These are phyloP conservation scores for Butyriboletus loyo DNA, from an alignment of 768 basidiomycete genomes.

Conservation along the genomic window DNA sequence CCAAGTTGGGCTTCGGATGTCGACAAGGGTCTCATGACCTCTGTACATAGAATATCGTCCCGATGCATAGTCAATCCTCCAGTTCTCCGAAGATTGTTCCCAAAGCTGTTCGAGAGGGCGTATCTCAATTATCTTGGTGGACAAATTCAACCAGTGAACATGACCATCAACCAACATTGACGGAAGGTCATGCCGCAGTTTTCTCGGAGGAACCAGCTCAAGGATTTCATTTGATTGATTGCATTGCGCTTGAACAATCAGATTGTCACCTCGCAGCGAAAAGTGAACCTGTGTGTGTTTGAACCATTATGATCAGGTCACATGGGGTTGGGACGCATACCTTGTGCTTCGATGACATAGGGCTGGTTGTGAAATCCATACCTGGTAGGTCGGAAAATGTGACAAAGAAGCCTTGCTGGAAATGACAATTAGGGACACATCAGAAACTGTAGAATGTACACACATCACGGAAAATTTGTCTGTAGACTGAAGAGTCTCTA, in stretches of 20 bases:
- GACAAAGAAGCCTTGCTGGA: background rate
- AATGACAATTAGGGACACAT: no score
- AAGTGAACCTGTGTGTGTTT: conserved; percentile 15
- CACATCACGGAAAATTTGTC: no score
- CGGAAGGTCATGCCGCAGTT: conserved; percentile 20
- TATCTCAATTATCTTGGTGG: conserved; percentile 19
- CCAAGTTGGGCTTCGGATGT: conserved; percentile 20
- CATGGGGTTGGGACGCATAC: background rate
- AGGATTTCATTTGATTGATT: conserved; percentile 1
- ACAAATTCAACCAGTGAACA: conserved; percentile 27
- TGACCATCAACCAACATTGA: background rate
- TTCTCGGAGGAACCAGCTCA: conserved; percentile 16
- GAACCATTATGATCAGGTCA: background rate
- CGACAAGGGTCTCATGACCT: conserved; percentile 11
- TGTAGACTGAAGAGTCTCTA: no score
- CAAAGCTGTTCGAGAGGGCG: conserved; percentile 16
- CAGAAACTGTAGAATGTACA: no score
- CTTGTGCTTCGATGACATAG: background rate
- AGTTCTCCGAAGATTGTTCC: conserved; percentile 17
- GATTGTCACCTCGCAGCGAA: background rate
- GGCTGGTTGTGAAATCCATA: background rate
- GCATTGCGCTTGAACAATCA: conserved; percentile 8
- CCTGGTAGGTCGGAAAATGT: background rate
- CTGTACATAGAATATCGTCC: background rate
- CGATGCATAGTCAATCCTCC: conserved; percentile 13